phyloP scores from a whole-genome alignment of 352 stramenopile species.

The Phytophthora aleatoria region DNA sequence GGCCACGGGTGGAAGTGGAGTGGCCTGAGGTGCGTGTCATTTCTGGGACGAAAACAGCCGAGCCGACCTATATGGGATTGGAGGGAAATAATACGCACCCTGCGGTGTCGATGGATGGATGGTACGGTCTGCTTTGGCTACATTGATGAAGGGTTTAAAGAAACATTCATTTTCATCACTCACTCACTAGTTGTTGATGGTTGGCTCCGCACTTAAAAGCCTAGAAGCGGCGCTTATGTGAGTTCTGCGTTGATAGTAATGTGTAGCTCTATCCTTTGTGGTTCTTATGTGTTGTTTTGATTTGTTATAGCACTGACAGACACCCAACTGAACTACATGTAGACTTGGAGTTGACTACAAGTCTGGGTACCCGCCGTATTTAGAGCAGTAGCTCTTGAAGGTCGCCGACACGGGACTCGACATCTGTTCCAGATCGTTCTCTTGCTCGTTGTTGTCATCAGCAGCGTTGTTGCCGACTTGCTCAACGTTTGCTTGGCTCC shows the following conservation, averaged over 20 bases:
- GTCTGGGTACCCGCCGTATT: slow-evolving; percentile 85
- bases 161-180: slow-evolving; percentile 41
- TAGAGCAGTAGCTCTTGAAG: slow-evolving; percentile 87
- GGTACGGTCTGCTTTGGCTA: slow-evolving; percentile 37
- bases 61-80: slow-evolving; percentile 5
- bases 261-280: slow-evolving; percentile 1
- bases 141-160: slow-evolving; percentile 33
- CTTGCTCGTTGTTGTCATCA: slow-evolving; percentile 21
- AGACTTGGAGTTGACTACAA: slow-evolving; percentile 16
- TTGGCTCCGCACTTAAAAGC: slow-evolving; percentile 13
- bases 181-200: slow-evolving; percentile 35
- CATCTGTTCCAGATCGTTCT: slow-evolving; percentile 26
- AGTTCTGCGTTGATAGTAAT: slow-evolving; percentile 22
- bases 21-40: slow-evolving; percentile 23
- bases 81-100: neutral
- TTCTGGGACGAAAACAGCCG: neutral
- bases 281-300: slow-evolving; percentile 33
- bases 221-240: slow-evolving; percentile 25
- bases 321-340: neutral
- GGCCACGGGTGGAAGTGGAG: slow-evolving; percentile 8
- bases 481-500: slow-evolving; percentile 51
- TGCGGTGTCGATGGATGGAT: slow-evolving; percentile 20
- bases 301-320: slow-evolving; percentile 22
- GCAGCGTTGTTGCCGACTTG: slow-evolving; percentile 15
- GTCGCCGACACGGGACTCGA: slow-evolving; percentile 41